Evolutionary conservation across 192 early-diverging fungal genomes (phyloP).

Genomic region (Coemansia sp.): DNA sequence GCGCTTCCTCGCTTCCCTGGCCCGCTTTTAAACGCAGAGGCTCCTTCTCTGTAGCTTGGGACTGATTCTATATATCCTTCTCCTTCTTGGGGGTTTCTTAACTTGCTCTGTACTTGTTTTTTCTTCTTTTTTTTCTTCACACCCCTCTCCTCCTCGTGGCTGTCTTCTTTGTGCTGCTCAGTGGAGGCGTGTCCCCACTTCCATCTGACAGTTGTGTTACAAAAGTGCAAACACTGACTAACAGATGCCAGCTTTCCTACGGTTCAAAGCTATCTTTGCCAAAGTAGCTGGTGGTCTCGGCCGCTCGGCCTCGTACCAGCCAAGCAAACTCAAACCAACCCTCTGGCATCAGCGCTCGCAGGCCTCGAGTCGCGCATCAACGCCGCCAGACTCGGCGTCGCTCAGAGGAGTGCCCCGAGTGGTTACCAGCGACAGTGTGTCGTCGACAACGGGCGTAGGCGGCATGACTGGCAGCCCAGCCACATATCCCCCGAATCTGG

Average conservation of each 20-base stretch:
- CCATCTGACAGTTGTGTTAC: background rate
- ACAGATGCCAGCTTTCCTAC: constrained; percentile 38
- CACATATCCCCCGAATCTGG: constrained; percentile 21
- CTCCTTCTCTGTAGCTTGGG: background rate
- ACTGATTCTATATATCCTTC: background rate
- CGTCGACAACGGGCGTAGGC: constrained; percentile 7
- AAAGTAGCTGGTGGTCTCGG: constrained; percentile 50
- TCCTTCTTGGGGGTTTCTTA: background rate
- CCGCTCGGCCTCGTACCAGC: constrained; percentile 38
- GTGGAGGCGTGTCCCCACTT: background rate
- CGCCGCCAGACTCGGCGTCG: constrained; percentile 28
- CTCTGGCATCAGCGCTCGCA: constrained; percentile 42
- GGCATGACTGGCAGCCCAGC: constrained; percentile 3
- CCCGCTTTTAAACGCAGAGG: background rate
- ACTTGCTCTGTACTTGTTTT: background rate
- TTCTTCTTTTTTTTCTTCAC: background rate
- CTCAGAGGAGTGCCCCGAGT: constrained; percentile 11
- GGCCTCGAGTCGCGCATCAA: constrained; percentile 41
- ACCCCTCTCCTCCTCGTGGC: background rate
- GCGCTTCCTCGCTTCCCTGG: background rate
- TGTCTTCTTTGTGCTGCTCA: background rate
- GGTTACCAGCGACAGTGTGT: constrained; percentile 10
- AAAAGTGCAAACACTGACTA: background rate
- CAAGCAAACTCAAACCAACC: constrained; percentile 38
- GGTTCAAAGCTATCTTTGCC: constrained; percentile 42